These are phyloP conservation scores for Erysimum pusillum DNA, from an alignment of 441 rosid genomes.

Conservation along the genomic window DNA sequence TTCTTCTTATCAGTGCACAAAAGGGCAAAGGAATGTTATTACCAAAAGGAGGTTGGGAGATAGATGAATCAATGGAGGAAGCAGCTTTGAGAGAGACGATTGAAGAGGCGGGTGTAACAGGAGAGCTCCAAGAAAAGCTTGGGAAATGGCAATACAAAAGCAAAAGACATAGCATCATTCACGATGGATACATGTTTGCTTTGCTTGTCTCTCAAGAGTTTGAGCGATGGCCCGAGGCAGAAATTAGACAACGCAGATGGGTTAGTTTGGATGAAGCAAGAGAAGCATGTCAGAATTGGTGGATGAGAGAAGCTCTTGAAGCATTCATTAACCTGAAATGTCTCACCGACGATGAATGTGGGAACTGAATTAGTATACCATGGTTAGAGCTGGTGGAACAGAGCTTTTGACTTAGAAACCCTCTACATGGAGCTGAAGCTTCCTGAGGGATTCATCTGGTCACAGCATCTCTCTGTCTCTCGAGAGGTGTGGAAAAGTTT, in stretches of 20 bases:
- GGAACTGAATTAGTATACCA: background rate
- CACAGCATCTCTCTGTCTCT: conserved; percentile 25
- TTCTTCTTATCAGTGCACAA: conserved; percentile 70
- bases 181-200: conserved; percentile 69
- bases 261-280: conserved; percentile 66
- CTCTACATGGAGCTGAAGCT: conserved; percentile 28
- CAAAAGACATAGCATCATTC: conserved; percentile 65
- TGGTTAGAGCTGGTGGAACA: conserved; percentile 37
- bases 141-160: conserved; percentile 73
- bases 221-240: conserved; percentile 73
- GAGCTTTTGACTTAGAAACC: conserved; percentile 41
- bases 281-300: conserved; percentile 67
- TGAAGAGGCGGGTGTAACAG: conserved; percentile 77
- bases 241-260: conserved; percentile 63
- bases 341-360: background rate
- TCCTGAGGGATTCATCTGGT: conserved; percentile 28
- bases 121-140: conserved; percentile 53
- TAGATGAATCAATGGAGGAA: conserved; percentile 66
- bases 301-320: conserved; percentile 87
- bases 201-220: conserved; percentile 61
- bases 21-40: conserved; percentile 70
- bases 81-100: conserved; percentile 70
- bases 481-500: conserved; percentile 32
- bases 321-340: conserved; percentile 43
- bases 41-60: conserved; percentile 91